Percentiles rank a stretch among this genome's conserved stretches.
These are phyloP conservation scores for Coniochaeta prunicola DNA, from an alignment of 2,329 filamentous ascomycete species.

Conservation along the genomic window DNA sequence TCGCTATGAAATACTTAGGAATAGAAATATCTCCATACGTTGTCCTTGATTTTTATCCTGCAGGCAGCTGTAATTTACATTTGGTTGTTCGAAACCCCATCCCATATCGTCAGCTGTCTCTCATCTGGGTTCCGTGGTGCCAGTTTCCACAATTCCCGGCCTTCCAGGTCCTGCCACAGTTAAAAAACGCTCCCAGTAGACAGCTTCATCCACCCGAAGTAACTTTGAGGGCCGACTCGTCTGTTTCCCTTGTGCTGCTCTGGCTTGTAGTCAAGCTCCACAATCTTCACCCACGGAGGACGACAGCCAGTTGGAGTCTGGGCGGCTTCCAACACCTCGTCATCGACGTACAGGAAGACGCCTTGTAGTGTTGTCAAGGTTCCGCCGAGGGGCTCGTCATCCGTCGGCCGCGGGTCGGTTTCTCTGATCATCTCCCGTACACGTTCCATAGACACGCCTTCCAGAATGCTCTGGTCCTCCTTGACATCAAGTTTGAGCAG, in stretches of 20 bases:
- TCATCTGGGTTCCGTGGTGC: constrained; percentile 3
- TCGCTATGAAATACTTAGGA: neutral
- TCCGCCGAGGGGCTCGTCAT: constrained; percentile 2
- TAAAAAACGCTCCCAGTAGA: constrained; percentile 2
- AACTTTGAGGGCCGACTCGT: constrained; percentile 3
- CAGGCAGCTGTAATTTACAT: constrained; percentile 3
- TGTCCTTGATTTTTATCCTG: neutral
- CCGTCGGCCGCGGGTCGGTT: constrained; percentile 3
- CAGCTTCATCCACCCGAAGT: constrained; percentile 5
- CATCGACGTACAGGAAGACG: constrained; percentile 4
- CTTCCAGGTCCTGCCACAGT: constrained; percentile 3
- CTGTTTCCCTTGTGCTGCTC: constrained; percentile 5
- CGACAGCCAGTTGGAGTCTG: constrained; percentile 1
- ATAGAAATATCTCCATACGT: constrained; percentile 2
- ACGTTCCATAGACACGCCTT: constrained; percentile 3
- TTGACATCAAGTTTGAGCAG: constrained; percentile 4
- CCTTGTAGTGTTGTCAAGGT: constrained; percentile 4
- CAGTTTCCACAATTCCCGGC: constrained; percentile 2
- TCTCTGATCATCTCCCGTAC: constrained; percentile 4
- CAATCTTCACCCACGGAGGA: constrained; percentile 3
- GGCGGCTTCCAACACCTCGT: constrained; percentile 2
- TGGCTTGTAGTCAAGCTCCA: constrained; percentile 4
- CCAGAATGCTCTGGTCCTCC: constrained; percentile 4
- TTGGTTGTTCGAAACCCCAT: constrained; percentile 3
- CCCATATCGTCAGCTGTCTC: constrained; percentile 3